Base-by-base conservation (phyloP, 2,329 filamentous ascomycete species). In the Alternaria metachromatica region DNA sequence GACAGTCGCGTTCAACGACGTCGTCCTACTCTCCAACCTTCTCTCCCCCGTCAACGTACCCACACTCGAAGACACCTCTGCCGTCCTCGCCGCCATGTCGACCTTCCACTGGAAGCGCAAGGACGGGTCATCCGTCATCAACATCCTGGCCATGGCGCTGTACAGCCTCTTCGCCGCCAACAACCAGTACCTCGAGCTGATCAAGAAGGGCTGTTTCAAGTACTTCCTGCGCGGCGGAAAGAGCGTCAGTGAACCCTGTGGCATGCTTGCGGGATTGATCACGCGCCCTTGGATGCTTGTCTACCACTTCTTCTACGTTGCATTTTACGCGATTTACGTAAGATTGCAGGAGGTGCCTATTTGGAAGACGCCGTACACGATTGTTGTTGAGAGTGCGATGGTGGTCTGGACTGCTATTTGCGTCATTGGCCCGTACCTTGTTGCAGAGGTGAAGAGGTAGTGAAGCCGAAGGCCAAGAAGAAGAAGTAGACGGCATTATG, bases 1-100 rank as follows among this genome's bases (percentile, higher is more conserved):
- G 96, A 98, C 95, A 0, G 96, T 98, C 2, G 96, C 93, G 2
- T 92, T 99, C 80, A 97, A 95, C 82, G 96, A 99, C 76, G 94
- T 92, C 2, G 87, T 96, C 11, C 81, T 96, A 2, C 86, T 99
- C 25, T 84, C 91, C 1, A 86, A 90, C 9, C 84, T 97, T 21
- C 87, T 99, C 2, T 85, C 88, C 41, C 94, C 93, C 0, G 82
- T 86, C 43, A 81, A 82, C 8, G 86, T 97, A 0, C 90, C 92
- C 5, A 83, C 86, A 67, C 86, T 99, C 3, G 87, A 86, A 62
- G 87, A 97, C 80, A 87, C 87, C 3, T 79, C 80, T 3, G 85
- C 87, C 43, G 89, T 99, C 6, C 82, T 90, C 58, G 81, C 82
- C 55, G 91, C 91, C 71, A 88, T 98, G 84, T 82, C 85, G 12